These are phyloP conservation scores for Heimioporus sp. DNA, from an alignment of 768 basidiomycete genomes.

Conservation along the genomic window DNA sequence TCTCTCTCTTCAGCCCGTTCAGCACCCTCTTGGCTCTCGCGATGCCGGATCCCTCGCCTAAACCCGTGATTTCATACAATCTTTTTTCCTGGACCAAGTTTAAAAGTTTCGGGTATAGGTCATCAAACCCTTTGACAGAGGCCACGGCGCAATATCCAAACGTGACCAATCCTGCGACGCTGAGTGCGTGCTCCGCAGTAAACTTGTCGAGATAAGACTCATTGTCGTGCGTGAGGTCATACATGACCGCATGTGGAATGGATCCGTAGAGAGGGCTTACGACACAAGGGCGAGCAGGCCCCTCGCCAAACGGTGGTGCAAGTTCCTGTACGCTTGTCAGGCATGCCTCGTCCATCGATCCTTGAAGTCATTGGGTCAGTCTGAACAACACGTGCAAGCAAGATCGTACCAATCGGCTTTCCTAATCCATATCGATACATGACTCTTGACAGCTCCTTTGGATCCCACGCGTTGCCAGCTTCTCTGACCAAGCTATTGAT, in stretches of 20 bases:
- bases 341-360: conserved; percentile 93
- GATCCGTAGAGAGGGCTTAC: conserved; percentile 85
- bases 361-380: conserved; percentile 32
- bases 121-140: conserved; percentile 96
- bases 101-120: conserved; percentile 92
- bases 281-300: conserved; percentile 67
- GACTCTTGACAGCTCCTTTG: conserved; percentile 87
- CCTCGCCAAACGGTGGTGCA: conserved; percentile 79
- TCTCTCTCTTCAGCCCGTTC: conserved; percentile 88
- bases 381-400: neutral
- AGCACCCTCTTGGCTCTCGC: conserved; percentile 64
- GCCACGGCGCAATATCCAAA: conserved; percentile 89
- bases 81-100: conserved; percentile 85
- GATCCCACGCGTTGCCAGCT: conserved; percentile 87
- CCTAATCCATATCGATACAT: conserved; percentile 89
- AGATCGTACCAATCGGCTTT: conserved; percentile 79
- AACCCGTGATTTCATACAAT: conserved; percentile 66
- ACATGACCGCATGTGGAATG: conserved; percentile 87
- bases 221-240: conserved; percentile 97
- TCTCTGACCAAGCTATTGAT: conserved; percentile 94
- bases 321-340: conserved; percentile 75
- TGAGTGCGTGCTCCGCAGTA: conserved; percentile 92
- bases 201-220: conserved; percentile 89
- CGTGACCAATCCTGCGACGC: conserved; percentile 88
- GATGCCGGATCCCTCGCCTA: conserved; percentile 56